These are phyloP conservation scores for Aspergillus awamori DNA, from an alignment of 2,329 filamentous ascomycete genomes.

Conservation along the genomic window DNA sequence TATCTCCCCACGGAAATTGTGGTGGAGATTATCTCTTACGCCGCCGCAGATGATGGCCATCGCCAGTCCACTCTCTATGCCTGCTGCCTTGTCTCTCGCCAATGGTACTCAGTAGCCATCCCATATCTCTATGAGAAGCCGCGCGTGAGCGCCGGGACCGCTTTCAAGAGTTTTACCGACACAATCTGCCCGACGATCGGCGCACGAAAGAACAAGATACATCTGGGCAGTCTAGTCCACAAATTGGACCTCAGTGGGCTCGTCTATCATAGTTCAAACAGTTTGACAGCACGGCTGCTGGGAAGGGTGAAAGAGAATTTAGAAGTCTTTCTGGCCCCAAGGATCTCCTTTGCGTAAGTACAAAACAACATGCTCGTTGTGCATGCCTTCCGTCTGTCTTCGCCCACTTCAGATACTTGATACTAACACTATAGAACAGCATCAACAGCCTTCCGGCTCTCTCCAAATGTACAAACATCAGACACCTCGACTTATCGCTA, in stretches of 20 bases:
- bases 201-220: conserved; percentile 51
- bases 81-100: conserved; percentile 56
- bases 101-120: conserved; percentile 61
- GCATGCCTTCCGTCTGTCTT: neutral
- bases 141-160: conserved; percentile 50
- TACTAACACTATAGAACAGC: conserved; percentile 22
- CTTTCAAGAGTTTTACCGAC: conserved; percentile 57
- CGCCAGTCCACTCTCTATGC: conserved; percentile 54
- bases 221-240: conserved; percentile 54
- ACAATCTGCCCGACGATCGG: conserved; percentile 56
- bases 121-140: conserved; percentile 57
- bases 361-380: neutral
- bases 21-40: conserved; percentile 51
- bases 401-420: neutral
- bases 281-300: conserved; percentile 59
- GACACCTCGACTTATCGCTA: conserved; percentile 55
- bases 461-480: conserved; percentile 57
- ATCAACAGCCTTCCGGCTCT: conserved; percentile 60
- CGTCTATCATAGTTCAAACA: conserved; percentile 62
- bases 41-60: conserved; percentile 36
- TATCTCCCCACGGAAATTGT: conserved; percentile 60
- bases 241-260: conserved; percentile 57
- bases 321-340: conserved; percentile 60
- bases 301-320: conserved; percentile 56
- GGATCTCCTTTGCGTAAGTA: conserved; percentile 59